Evolutionary conservation across 306 rosid genomes (phyloP), one percentile per base, ranked within the genome.

Genomic region (Mucuna pruriens): DNA sequence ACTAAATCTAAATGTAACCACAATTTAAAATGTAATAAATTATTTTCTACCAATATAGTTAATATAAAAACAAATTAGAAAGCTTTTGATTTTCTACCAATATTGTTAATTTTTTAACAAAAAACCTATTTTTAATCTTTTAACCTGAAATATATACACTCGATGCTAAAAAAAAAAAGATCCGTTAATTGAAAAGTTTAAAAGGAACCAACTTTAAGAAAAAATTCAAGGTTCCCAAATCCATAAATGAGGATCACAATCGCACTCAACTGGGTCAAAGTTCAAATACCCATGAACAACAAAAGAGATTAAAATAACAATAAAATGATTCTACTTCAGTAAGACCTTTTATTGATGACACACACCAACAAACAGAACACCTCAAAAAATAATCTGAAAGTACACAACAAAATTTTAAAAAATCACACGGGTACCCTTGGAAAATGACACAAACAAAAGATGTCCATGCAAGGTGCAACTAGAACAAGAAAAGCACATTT

Each of bases 311-410:
- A 65, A 8, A 74, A 65, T 25, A 52, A 48, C 40, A 64, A 22
- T 10, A 39, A 61, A 40, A 6, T 15, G 55, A 31, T 38, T 45
- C 49, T 7, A 16, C 34, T 38, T 42, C 29, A 22, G 23, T 61
- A 60, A 29, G 31, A 63, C 82, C 54, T 40, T 62, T 44, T 31
- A 39, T 74, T 61, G 85, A 77, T 16, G 22, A 15, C 17, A 80
- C 76, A 80, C 3, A 36, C 5, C 20, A 0, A 49, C 8, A 49
- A 0, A 49, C 7, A 45, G 51, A 45, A 45, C 26, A 54, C 16
- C n/a, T 19, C 23, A 69, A 23, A 70, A 54, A 45, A 55, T 49
- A 25, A 25, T 10, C 17, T 58, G 12, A 26, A 26, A 40, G 1
- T 33, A 48, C 23, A 31, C 26, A 52, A 31, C 40, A 60, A 15